Evolutionary conservation across 768 basidiomycete species (phyloP), one percentile per base, ranked within the genome.

Genomic region (Lactarius vividus): DNA sequence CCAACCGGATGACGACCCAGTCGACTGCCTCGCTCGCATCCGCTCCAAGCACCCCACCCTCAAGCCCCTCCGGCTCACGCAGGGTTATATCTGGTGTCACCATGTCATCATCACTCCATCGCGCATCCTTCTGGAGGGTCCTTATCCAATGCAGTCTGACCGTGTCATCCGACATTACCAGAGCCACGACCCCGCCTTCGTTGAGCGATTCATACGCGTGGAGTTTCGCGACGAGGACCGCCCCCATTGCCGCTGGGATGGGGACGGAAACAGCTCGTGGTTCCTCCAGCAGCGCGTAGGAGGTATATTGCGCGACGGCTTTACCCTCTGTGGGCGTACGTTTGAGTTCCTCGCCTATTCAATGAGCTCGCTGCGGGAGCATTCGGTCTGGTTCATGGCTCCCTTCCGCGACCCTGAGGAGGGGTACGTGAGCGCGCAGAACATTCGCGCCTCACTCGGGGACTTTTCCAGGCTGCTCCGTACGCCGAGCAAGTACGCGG

Each of bases 271-370:
- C 68, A 84, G 83, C 0, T 73, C 76, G 2, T 72, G 77, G 16
- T 86, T 88, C 72, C 78, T 92, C 2, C 75, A 79, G 10, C 28
- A 57, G 42, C 71, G 71, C 23, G 67, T 76, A 29, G 68, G 71
- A 0, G 63, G 57, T n/a, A 61, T 81, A 18, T 74, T 93, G 52
- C 85, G 87, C 70, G 42, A 77, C 1, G 93, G 93, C 0, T 86
- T 95, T 62, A 73, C 79, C 37, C 79, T 95, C 31, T 91, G 84
- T 7, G 90, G 90, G 1, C 83, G 88, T 46, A 72, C 75, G 9
- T 94, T 92, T 66, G 84, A 94, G 65, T 94, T 94, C 73, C 78
- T 95, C 35, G 93, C 88, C 0, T 94, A 94, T 72, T 94, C 92
- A 0, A 82, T 78, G 53, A 93, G 92, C 2, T 85, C 92, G 5